These are phyloP conservation scores for Oryza rufipogon DNA, from an alignment of 176 grass and related monocot genomes.

Conservation along the genomic window DNA sequence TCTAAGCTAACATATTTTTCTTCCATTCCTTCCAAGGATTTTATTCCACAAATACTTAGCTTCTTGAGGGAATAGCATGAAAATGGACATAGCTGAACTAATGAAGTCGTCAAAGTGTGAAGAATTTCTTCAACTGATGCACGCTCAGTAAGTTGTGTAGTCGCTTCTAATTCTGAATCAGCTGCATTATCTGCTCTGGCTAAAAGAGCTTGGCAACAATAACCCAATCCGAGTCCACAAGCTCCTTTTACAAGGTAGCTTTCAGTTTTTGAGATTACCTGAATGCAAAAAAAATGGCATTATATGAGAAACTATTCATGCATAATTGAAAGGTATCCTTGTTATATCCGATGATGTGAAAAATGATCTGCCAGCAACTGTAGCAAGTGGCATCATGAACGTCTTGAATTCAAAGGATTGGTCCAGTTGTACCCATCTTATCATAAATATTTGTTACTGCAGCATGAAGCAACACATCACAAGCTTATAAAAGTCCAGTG, in stretches of 20 bases:
- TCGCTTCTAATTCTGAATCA: conserved; percentile 58
- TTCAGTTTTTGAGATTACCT: conserved; percentile 78
- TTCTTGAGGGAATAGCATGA: conserved; percentile 61
- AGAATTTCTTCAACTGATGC: conserved; percentile 65
- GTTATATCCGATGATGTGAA: conserved; percentile 9
- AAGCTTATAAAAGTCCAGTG: conserved; percentile 25
- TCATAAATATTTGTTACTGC: conserved; percentile 28
- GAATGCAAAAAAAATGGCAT: conserved; percentile 42
- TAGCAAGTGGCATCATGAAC: conserved; percentile 12
- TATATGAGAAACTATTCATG: conserved; percentile 33
- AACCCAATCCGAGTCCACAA: conserved; percentile 79
- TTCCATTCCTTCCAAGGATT: conserved; percentile 44
- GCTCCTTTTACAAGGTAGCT: conserved; percentile 88
- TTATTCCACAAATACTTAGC: conserved; percentile 50
- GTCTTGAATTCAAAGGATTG: background rate
- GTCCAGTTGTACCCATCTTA: background rate
- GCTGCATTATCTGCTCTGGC: conserved; percentile 46
- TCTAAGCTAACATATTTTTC: conserved; percentile 59
- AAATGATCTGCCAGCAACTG: conserved; percentile 33
- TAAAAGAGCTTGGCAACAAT: conserved; percentile 75
- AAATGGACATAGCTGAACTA: conserved; percentile 65
- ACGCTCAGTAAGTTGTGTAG: conserved; percentile 45
- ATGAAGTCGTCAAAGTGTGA: conserved; percentile 52
- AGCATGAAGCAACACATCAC: conserved; percentile 33
- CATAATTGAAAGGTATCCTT: conserved; percentile 23